Evolutionary conservation across 108 stramenopile genomes (phyloP).

Genomic region (Cyclotella kingstonii): DNA sequence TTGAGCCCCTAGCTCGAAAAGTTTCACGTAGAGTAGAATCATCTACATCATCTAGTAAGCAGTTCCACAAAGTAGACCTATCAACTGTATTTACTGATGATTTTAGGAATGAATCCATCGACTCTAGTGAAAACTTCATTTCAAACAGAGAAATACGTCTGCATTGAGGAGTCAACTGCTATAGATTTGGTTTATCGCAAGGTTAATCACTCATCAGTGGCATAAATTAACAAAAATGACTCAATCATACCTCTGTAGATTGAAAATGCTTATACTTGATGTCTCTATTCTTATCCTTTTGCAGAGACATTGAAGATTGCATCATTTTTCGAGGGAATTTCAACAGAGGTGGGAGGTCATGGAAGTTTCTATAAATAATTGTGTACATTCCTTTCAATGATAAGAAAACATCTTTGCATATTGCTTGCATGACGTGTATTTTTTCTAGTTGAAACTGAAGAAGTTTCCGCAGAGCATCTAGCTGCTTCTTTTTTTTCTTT

Average conservation of each 20-base stretch:
- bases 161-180: background rate
- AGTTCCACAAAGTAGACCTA: conserved; percentile 29
- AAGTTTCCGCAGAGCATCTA: conserved; percentile 27
- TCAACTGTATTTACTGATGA: conserved; percentile 10
- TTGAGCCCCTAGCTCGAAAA: background rate
- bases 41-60: conserved; percentile 28
- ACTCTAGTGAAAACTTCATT: conserved; percentile 6
- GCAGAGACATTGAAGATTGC: background rate
- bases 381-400: conserved; percentile 10
- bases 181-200: background rate
- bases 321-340: background rate
- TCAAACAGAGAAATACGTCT: background rate
- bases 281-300: background rate
- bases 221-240: background rate
- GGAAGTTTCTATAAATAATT: conserved; percentile 4
- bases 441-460: conserved; percentile 39
- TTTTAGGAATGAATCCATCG: conserved; percentile 9
- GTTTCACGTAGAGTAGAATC: conserved; percentile 6
- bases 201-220: background rate
- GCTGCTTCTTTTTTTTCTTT: conserved; percentile 21
- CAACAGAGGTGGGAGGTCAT: background rate
- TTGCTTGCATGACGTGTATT: conserved; percentile 26
- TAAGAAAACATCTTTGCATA: conserved; percentile 15
- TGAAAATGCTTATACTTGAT: no score
- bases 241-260: background rate